A percentile compares a stretch with the other conserved stretches of the same genome.
These are phyloP conservation scores for Holtermannia corniformis DNA, from an alignment of 768 basidiomycete genomes.

Conservation along the genomic window DNA sequence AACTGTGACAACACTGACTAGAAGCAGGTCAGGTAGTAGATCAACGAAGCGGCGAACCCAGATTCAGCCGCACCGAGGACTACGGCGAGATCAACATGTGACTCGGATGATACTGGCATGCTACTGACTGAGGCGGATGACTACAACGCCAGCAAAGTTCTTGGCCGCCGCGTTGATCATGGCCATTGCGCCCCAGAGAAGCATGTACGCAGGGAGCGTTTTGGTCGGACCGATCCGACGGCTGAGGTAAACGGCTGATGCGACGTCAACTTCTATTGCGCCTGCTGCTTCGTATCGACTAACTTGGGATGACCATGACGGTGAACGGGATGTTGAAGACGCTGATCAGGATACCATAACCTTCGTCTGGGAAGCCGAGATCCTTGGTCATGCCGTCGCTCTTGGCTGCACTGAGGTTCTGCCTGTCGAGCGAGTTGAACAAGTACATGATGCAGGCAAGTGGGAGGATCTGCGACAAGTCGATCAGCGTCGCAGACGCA, in stretches of 20 bases:
- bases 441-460: conserved; percentile 18
- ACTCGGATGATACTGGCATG: not conserved
- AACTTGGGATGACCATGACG: conserved; percentile 7
- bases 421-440: conserved; percentile 8
- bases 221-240: conserved; percentile 9
- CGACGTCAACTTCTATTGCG: no score
- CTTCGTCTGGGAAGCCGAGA: conserved; percentile 11
- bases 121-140: not conserved
- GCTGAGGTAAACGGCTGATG: no score
- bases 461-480: no score
- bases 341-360: conserved; percentile 12
- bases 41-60: conserved; percentile 17
- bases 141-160: conserved; percentile 1
- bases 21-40: conserved; percentile 14
- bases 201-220: conserved; percentile 17
- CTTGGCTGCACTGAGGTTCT: conserved; percentile 15
- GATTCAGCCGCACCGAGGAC: conserved; percentile 13
- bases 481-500: no score
- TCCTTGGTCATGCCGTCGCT: conserved; percentile 10
- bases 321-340: conserved; percentile 16
- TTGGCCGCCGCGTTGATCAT: conserved; percentile 12
- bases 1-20: not conserved
- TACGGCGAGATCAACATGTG: not conserved
- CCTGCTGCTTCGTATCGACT: no score
- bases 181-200: conserved; percentile 11